These are phyloP conservation scores for Brassica rapa DNA, from an alignment of 345 rosid genomes.

Conservation along the genomic window DNA sequence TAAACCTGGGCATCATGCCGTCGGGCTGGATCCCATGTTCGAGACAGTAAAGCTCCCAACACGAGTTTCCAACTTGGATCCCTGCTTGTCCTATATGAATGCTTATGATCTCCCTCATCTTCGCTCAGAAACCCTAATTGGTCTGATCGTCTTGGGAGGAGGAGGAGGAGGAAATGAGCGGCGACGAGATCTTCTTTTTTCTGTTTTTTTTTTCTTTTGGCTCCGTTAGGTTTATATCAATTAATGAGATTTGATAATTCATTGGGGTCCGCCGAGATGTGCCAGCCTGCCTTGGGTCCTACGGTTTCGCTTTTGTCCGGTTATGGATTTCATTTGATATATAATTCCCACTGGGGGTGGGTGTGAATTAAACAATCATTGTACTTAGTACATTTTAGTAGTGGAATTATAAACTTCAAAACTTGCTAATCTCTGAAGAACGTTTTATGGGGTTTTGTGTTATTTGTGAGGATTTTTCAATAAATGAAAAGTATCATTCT, in stretches of 20 bases:
- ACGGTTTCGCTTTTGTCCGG: constrained; percentile 7
- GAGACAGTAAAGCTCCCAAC: constrained; percentile 56
- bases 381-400: neutral
- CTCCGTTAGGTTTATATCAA: constrained; percentile 2
- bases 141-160: neutral
- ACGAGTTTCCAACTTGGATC: constrained; percentile 62
- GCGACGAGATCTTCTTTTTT: constrained; percentile 8
- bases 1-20: constrained; percentile 65
- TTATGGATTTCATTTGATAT: neutral
- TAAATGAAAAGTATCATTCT: neutral
- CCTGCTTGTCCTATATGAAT: constrained; percentile 69
- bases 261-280: constrained; percentile 22
- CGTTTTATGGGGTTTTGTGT: neutral
- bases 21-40: constrained; percentile 68
- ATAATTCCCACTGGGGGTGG: neutral
- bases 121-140: constrained; percentile 31
- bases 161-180: constrained; percentile 7
- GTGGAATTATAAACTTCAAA: neutral
- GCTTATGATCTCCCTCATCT: constrained; percentile 68
- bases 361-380: neutral
- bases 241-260: constrained; percentile 6
- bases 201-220: too few species aligned
- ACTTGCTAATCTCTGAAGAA: neutral
- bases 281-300: constrained; percentile 26
- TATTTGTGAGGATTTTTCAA: neutral